Base-by-base conservation (phyloP, 192 early-diverging fungal genomes). In the Coemansia sp. region DNA sequence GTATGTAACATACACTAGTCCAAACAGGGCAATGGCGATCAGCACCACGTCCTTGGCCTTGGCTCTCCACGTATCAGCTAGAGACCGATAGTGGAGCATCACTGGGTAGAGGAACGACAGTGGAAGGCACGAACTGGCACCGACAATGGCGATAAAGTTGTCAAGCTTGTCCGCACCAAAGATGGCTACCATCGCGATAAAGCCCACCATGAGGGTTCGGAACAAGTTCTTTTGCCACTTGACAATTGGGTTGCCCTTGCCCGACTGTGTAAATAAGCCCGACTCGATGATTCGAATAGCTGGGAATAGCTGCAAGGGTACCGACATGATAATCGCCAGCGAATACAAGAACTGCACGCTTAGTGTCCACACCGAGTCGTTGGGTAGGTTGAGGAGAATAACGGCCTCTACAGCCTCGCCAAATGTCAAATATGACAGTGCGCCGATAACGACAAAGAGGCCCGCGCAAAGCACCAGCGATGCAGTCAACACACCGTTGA, bases 231-330 rank as follows among this genome's bases (percentile, higher is more conserved):
- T 91, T 67, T 90, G 88, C 91, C 88, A 90, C 78, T 98, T 96
- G 71, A 96, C 91, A 24, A 87, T 61, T 12, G 64, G 83, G 65
- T 88, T 88, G 68, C 84, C 76, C 75, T 96, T 96, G 59, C 96
- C 96, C 22, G 90, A 91, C 70, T 87, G 82, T 9, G 88, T 80
- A 62, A 96, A 96, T n/a, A 96, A 48, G 17, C 87, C 93, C 41
- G 88, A 89, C 70, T 98, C 95, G 64, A 90, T 90, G 72, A 98
- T 98, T 64, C 93, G 90, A 67, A 96, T 94, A 8, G 93, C 91
- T 0, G 96, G 95, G 80, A 97, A 98, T 55, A 96, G 85, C 53
- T 92, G 91, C 41, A 98, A 82, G 2, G 96, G 96, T 55, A 96
- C 95, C 9, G 94, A 95, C 29, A 97, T 84, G 81, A 94, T 88